These are phyloP conservation scores for Hyphopichia khmerensis DNA, from an alignment of 1,139 yeast genomes.

Conservation along the genomic window DNA sequence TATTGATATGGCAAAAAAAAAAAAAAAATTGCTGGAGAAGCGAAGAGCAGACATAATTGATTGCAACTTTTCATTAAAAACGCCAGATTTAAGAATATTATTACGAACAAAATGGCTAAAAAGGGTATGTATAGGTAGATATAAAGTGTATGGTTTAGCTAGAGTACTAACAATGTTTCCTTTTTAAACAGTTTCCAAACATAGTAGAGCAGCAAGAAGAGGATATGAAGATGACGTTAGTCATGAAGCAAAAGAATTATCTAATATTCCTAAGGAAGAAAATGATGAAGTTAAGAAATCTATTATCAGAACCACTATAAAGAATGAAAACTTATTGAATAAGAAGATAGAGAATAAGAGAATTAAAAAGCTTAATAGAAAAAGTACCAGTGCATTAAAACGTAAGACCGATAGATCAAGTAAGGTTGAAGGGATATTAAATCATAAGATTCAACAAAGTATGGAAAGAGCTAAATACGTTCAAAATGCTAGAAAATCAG, in stretches of 20 bases:
- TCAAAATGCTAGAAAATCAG: slow-evolving; percentile 61
- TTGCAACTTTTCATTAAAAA: not conserved
- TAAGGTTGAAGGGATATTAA: slow-evolving; percentile 54
- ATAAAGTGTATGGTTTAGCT: too few species aligned
- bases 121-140: not conserved
- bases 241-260: slow-evolving; percentile 49
- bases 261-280: slow-evolving; percentile 55
- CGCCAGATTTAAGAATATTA: not conserved
- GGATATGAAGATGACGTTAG: slow-evolving; percentile 40
- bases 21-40: not conserved
- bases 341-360: slow-evolving; percentile 51
- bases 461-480: slow-evolving; percentile 62
- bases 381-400: slow-evolving; percentile 33
- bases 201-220: slow-evolving; percentile 77
- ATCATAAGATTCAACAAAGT: slow-evolving; percentile 63
- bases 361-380: slow-evolving; percentile 34
- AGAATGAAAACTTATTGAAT: slow-evolving; percentile 60
- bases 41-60: not conserved
- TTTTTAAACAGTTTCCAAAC: slow-evolving; percentile 51
- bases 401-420: slow-evolving; percentile 48
- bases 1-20: not conserved
- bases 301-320: slow-evolving; percentile 65
- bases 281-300: slow-evolving; percentile 60
- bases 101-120: slow-evolving; percentile 1
- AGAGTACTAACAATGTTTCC: slow-evolving; percentile 15